phyloP scores from a whole-genome alignment of 306 rosid species.

The Gleditsia sinensis region DNA sequence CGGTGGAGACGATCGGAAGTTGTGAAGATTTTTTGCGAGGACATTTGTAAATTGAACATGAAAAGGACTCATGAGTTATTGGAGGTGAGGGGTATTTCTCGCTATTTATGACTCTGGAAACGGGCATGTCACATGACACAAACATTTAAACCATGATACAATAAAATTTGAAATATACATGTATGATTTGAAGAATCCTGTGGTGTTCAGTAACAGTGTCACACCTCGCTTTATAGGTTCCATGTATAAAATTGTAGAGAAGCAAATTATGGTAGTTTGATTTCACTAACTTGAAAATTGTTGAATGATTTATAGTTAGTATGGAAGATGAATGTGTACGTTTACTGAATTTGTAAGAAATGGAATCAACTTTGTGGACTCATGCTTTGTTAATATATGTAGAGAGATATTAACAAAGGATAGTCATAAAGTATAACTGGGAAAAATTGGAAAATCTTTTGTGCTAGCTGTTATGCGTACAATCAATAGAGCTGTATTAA shows the following conservation, averaged over 20 bases:
- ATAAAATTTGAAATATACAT: no score
- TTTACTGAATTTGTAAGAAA: constrained; percentile 16
- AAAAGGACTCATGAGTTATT: constrained; percentile 87
- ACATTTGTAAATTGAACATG: constrained; percentile 77
- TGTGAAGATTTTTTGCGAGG: constrained; percentile 78
- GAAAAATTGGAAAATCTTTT: neutral
- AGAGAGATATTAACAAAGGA: neutral
- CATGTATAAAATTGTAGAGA: neutral
- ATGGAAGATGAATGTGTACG: neutral
- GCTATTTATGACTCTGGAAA: neutral
- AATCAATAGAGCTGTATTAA: neutral
- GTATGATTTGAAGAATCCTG: no score
- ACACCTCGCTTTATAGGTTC: neutral
- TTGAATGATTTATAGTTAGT: neutral
- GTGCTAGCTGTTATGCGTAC: neutral
- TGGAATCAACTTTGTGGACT: neutral
- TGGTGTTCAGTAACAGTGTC: no score
- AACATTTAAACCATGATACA: no score
- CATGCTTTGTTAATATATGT: neutral
- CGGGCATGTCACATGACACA: no score
- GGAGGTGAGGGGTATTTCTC: constrained; percentile 61
- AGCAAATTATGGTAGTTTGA: neutral
- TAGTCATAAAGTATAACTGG: neutral
- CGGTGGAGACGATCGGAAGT: constrained; percentile 77
- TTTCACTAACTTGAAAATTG: constrained; percentile 2